Conservation (phyloP, 352 stramenopile genomes). For the Elongisporangium anandrum region DNA sequence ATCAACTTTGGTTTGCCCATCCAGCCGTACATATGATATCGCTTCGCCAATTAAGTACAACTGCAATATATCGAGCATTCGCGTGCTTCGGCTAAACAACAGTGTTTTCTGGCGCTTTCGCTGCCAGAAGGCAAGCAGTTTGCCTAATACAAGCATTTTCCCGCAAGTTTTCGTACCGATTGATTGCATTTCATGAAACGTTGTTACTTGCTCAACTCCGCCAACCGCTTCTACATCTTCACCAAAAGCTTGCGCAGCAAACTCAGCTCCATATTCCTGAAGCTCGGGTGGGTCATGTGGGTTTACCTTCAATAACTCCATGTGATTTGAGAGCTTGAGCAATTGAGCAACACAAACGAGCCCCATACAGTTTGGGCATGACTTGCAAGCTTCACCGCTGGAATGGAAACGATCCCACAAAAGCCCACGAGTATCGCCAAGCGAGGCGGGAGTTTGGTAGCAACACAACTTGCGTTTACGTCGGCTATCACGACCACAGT, state of each 20-base stretch:
- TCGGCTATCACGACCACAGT: slow-evolving; percentile 59
- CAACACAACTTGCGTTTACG: slow-evolving; percentile 59
- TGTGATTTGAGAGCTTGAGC: slow-evolving; percentile 76
- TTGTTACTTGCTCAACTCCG: slow-evolving; percentile 52
- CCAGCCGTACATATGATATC: slow-evolving; percentile 52
- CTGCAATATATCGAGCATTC: slow-evolving; percentile 81
- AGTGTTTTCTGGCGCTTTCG: slow-evolving; percentile 61
- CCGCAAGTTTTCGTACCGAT: slow-evolving; percentile 71
- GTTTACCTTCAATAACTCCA: slow-evolving; percentile 78
- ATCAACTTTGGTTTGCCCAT: slow-evolving; percentile 72
- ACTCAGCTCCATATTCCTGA: slow-evolving; percentile 49
- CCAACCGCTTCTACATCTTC: slow-evolving; percentile 46
- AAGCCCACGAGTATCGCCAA: slow-evolving; percentile 17
- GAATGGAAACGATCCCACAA: slow-evolving; percentile 70
- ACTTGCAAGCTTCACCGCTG: slow-evolving; percentile 33
- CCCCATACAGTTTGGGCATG: slow-evolving; percentile 70
- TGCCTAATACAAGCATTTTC: slow-evolving; percentile 79
- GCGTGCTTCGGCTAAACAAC: slow-evolving; percentile 74
- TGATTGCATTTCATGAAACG: slow-evolving; percentile 45
- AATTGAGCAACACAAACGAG: slow-evolving; percentile 70
- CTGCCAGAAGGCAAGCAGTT: slow-evolving; percentile 60
- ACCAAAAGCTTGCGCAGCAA: slow-evolving; percentile 57
- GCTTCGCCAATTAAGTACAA: slow-evolving; percentile 69
- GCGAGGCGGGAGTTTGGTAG: slow-evolving; percentile 35
- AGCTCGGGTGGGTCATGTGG: slow-evolving; percentile 39